A percentile compares a stretch with the other conserved stretches of the same genome.
These are phyloP conservation scores for Apophysomyces variabilis DNA, from an alignment of 371 early-diverging fungal genomes.

Conservation along the genomic window DNA sequence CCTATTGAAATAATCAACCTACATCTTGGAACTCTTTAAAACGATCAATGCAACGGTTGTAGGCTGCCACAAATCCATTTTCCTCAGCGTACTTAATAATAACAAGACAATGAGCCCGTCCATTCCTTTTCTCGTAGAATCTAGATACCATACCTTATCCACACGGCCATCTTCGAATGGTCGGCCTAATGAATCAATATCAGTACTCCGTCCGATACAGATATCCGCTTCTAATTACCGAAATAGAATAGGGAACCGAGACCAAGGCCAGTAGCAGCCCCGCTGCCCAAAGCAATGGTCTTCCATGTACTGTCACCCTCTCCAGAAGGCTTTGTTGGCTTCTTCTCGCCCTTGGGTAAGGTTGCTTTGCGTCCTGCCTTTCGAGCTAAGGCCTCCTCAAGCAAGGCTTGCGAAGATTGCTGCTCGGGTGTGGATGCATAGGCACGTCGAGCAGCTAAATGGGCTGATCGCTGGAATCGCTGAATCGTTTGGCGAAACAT, in stretches of 20 bases:
- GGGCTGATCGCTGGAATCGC: slow-evolving; percentile 22
- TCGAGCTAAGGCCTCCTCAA: slow-evolving; percentile 55
- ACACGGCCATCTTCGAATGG: slow-evolving; percentile 40
- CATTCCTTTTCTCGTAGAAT: neutral
- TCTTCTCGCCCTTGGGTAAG: slow-evolving; percentile 58
- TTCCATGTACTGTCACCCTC: slow-evolving; percentile 25
- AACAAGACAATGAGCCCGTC: neutral
- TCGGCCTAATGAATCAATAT: slow-evolving; percentile 25
- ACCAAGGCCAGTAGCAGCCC: slow-evolving; percentile 27
- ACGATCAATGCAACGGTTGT: slow-evolving; percentile 47
- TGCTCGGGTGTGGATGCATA: slow-evolving; percentile 5
- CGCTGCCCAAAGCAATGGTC: slow-evolving; percentile 28
- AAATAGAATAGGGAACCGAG: slow-evolving; percentile 36
- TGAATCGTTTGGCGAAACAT: slow-evolving; percentile 18
- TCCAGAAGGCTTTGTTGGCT: slow-evolving; percentile 47
- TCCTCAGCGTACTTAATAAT: slow-evolving; percentile 41
- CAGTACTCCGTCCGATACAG: neutral
- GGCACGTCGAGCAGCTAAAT: neutral
- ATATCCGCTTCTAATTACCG: slow-evolving; percentile 23
- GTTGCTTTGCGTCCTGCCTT: slow-evolving; percentile 48
- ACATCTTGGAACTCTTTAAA: slow-evolving; percentile 34
- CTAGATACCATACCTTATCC: slow-evolving; percentile 27
- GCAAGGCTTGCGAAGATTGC: slow-evolving; percentile 32
- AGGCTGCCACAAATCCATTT: slow-evolving; percentile 42
- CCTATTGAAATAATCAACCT: too few relatives aligned